Percentiles rank a stretch among this genome's conserved stretches.
phyloP scores from a whole-genome alignment of 306 rosid genomes.

The Benincasa hispida region DNA sequence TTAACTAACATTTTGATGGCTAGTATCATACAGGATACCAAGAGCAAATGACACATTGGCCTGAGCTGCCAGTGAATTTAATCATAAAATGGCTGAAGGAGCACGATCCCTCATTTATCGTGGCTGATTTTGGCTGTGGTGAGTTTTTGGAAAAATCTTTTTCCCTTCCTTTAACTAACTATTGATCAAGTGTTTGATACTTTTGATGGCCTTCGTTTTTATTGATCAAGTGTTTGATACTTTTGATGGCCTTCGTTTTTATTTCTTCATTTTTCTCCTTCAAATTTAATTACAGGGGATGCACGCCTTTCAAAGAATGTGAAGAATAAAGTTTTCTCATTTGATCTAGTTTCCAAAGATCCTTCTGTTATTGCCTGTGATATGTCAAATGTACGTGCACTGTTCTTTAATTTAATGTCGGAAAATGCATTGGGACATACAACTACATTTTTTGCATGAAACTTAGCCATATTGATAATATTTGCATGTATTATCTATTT shows the following conservation, averaged over 20 bases:
- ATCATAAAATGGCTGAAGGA: slow-evolving; percentile 71
- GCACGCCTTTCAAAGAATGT: slow-evolving; percentile 72
- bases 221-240: not conserved
- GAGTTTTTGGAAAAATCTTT: slow-evolving; percentile 16
- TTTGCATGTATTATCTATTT: no score
- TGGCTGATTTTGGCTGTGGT: slow-evolving; percentile 99
- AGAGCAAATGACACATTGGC: slow-evolving; percentile 90
- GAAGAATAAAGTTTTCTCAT: slow-evolving; percentile 76
- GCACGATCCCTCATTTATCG: slow-evolving; percentile 52
- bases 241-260: not conserved
- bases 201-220: not conserved
- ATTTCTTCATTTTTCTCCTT: slow-evolving; percentile 9
- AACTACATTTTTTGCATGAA: not conserved
- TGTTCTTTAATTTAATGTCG: not conserved
- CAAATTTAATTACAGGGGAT: slow-evolving; percentile 47
- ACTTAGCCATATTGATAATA: not conserved
- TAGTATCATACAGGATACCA: slow-evolving; percentile 95
- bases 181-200: not conserved
- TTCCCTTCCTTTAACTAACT: not conserved
- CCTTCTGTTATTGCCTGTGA: slow-evolving; percentile 78
- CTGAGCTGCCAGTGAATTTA: slow-evolving; percentile 73
- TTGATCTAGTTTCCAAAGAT: slow-evolving; percentile 79
- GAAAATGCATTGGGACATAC: not conserved
- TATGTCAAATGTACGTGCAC: slow-evolving; percentile 64
- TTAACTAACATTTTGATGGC: slow-evolving; percentile 26